Conservation (phyloP, 2,329 filamentous ascomycete genomes). For the Fusarium sp. region DNA sequence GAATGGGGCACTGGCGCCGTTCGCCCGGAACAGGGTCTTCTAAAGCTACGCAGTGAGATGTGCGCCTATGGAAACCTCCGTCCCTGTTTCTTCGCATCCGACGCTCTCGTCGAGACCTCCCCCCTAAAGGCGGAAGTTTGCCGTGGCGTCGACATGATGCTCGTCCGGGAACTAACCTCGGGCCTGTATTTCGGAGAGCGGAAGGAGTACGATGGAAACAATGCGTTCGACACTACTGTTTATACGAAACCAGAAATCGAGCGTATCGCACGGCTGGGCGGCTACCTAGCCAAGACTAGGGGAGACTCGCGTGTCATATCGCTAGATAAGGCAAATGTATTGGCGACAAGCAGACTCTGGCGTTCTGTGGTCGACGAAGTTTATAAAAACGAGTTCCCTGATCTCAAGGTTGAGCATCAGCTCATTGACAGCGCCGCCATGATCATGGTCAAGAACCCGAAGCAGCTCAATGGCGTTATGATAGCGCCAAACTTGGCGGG, state of each 20-base stretch:
- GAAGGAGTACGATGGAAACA: conserved; percentile 72
- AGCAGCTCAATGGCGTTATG: conserved; percentile 86
- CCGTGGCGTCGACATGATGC: conserved; percentile 88
- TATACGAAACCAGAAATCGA: conserved; percentile 89
- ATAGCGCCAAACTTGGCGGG: conserved; percentile 82
- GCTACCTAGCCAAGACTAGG: conserved; percentile 79
- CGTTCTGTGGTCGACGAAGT: conserved; percentile 85
- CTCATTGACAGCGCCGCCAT: conserved; percentile 97
- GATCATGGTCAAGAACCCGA: conserved; percentile 95
- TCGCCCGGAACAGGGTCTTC: conserved; percentile 91
- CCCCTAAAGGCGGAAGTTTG: conserved; percentile 89
- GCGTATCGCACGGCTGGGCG: conserved; percentile 84
- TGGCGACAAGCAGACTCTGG: conserved; percentile 91
- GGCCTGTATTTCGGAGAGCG: conserved; percentile 97
- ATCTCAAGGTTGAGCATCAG: conserved; percentile 86
- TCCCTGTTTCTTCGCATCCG: conserved; percentile 94
- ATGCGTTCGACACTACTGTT: conserved; percentile 83
- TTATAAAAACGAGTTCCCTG: conserved; percentile 89
- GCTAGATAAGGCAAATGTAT: conserved; percentile 95
- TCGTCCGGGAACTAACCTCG: conserved; percentile 91
- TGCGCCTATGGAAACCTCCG: conserved; percentile 93
- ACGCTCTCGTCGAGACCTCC: conserved; percentile 83
- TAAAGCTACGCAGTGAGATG: conserved; percentile 93
- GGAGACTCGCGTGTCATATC: conserved; percentile 78
- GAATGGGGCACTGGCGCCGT: conserved; percentile 93